Conservation (phyloP, 495 filamentous ascomycete genomes). For the Xylaria palmicola region DNA sequence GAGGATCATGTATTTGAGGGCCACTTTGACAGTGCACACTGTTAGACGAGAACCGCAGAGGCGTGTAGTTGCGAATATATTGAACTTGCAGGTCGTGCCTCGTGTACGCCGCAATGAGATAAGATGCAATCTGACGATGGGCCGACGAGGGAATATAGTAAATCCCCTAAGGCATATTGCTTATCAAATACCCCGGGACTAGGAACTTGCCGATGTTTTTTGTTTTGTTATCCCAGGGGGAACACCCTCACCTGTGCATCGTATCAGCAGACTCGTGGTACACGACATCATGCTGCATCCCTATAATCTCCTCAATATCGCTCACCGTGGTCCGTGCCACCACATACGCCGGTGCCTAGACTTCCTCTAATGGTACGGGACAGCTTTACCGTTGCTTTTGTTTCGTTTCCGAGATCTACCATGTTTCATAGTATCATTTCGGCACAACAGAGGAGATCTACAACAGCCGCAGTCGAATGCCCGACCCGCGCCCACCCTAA, state of each 20-base stretch:
- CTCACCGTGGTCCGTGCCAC: neutral
- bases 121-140: neutral
- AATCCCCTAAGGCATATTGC: too few species aligned
- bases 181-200: neutral
- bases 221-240: neutral
- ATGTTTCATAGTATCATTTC: too few species aligned
- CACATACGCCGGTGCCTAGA: neutral
- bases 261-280: neutral
- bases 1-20: constrained; percentile 26
- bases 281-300: constrained; percentile 6
- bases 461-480: neutral
- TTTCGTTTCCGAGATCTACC: neutral
- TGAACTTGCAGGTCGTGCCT: neutral
- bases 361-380: neutral
- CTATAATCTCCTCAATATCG: neutral
- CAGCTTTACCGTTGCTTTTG: neutral
- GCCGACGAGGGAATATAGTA: too few species aligned
- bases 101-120: neutral
- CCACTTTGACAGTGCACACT: constrained; percentile 5
- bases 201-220: neutral
- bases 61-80: neutral
- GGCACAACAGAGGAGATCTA: neutral
- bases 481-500: neutral
- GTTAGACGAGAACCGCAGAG: neutral
- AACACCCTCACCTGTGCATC: neutral